Evolutionary conservation across 1,139 yeast genomes (phyloP).

Genomic region (Blastobotrys arbuscula): DNA sequence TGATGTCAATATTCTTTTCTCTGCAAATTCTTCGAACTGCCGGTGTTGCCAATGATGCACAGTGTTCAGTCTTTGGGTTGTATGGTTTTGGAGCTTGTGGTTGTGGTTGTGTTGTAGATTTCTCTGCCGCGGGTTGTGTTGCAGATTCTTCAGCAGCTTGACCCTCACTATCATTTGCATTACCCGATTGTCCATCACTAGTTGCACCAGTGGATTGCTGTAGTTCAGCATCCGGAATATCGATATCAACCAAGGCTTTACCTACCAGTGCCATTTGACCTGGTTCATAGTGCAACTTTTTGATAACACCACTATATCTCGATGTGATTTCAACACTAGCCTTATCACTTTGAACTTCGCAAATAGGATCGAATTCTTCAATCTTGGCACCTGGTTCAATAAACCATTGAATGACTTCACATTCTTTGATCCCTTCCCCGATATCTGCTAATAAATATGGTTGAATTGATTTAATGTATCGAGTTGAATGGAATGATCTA

Average conservation of each 20-base stretch:
- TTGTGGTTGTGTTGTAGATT: not conserved
- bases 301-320: slow-evolving; percentile 32
- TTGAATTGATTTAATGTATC: slow-evolving; percentile 17
- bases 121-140: slow-evolving; percentile 1
- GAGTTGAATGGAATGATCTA: not conserved
- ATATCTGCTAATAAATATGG: slow-evolving; percentile 36
- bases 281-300: slow-evolving; percentile 32
- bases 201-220: not conserved
- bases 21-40: slow-evolving; percentile 33
- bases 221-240: slow-evolving; percentile 23
- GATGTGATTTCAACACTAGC: slow-evolving; percentile 37
- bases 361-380: slow-evolving; percentile 35
- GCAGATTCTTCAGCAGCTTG: slow-evolving; percentile 3
- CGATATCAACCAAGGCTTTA: slow-evolving; percentile 33
- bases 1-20: slow-evolving; percentile 29
- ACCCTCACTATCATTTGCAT: not conserved
- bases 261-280: slow-evolving; percentile 37
- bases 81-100: not conserved
- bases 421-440: slow-evolving; percentile 37
- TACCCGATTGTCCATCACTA: too few species aligned
- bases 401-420: slow-evolving; percentile 38
- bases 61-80: slow-evolving; percentile 6
- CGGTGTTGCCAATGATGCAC: slow-evolving; percentile 31
- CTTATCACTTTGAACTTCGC: slow-evolving; percentile 36
- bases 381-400: slow-evolving; percentile 35